Evolutionary conservation across 2,329 filamentous ascomycete species (phyloP), one percentile per base, ranked within the genome.

Genomic region (Didymella pinodella): DNA sequence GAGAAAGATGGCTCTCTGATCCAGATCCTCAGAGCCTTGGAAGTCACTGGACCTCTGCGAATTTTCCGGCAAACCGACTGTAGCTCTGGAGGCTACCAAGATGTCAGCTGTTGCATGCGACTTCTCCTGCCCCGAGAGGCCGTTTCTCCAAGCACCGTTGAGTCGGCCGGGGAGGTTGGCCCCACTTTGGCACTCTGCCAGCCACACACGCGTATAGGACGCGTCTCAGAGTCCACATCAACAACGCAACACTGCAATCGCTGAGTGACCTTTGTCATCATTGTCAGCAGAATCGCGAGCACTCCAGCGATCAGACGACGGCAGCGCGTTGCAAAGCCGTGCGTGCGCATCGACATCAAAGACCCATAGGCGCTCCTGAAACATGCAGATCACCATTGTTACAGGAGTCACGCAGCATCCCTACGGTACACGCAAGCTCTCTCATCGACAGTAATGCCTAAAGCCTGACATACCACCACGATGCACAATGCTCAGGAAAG

Each of bases 381-480:
- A 59, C 56, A 36, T 28, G 56, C 40, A 48, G 40, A 54, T 59
- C 56, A 46, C 25, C 40, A 40, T 28, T 54, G 56, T 54, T 28
- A 49, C 46, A 59, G 46, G 56, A 54, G 50, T 59, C 56, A 50
- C 54, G 56, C 46, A 50, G 41, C 46, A 50, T 49, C 50, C 47
- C 56, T 50, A 59, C 56, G 56, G 50, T 59, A 59, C 56, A 45
- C 50, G 56, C 56, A 59, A 59, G 56, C 56, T 54, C 38, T 49
- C 31, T 18, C 46, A 7, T 47, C 49, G 56, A 53, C 41, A 50
- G 26, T 50, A 46, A 34, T 46, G 41, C 34, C 25, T 25, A 12
- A 32, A 31, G 26, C 36, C 44, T 48, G 55, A 53, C 36, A 18
- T 53, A 41, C 45, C 38, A 18, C 36, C 36, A 48, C 20, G 20